Conservation (phyloP, 805 yeast species). For the Candida cerambycidarum region DNA sequence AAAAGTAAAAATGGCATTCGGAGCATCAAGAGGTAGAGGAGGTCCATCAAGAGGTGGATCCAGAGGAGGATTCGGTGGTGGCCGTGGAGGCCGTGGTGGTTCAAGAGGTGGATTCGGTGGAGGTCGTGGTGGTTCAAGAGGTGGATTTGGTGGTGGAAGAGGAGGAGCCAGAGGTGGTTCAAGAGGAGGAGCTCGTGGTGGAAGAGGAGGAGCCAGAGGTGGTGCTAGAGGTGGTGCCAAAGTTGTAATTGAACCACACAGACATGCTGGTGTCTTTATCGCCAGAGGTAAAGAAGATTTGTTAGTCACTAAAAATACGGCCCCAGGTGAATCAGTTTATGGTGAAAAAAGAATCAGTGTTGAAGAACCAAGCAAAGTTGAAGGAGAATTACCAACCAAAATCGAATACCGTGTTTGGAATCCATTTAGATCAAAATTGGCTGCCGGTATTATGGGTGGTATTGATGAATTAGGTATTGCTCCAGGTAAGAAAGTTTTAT, state of each 20-base stretch:
- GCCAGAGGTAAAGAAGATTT: conserved; percentile 99
- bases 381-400: conserved; percentile 87
- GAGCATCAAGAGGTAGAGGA: conserved; percentile 65
- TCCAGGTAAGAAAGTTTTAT: conserved; percentile 96
- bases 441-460: conserved; percentile 99
- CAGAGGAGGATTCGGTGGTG: conserved; percentile 53
- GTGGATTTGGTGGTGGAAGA: conserved; percentile 44
- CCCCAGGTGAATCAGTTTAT: conserved; percentile 98
- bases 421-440: conserved; percentile 99
- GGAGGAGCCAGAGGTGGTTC: conserved; percentile 42
- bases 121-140: conserved; percentile 27
- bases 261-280: conserved; percentile 98
- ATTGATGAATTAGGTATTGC: conserved; percentile 94
- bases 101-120: conserved; percentile 47
- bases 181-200: conserved; percentile 55
- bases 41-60: conserved; percentile 55
- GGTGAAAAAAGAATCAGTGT: conserved; percentile 96
- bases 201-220: conserved; percentile 70
- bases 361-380: conserved; percentile 90
- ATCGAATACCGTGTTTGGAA: conserved; percentile 99
- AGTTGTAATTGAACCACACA: conserved; percentile 97
- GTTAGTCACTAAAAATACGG: conserved; percentile 92
- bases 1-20: conserved; percentile 64
- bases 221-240: conserved; percentile 92
- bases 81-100: conserved; percentile 57